Evolutionary conservation across 177 flowering plant species (phyloP), one percentile per base, ranked within the genome.

Genomic region (Vitis hybrid): DNA sequence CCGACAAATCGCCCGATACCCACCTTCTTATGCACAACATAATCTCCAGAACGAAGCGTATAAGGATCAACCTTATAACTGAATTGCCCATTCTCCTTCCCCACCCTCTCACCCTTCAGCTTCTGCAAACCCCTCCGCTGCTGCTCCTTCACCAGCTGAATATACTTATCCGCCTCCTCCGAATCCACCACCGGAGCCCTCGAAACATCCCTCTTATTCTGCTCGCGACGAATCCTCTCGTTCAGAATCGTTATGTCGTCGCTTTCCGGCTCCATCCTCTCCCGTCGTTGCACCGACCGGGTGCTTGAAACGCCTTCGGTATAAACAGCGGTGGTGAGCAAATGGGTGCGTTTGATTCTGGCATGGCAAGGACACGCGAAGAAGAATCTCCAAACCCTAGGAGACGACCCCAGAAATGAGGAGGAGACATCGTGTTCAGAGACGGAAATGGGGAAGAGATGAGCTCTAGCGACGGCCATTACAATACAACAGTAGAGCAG

Each of bases 21-120:
- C 14, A 95, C 98, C 72, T 90, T 95, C 84, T 89, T 91, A 57
- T 95, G 99, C 71, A 93, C 98, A 15, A 93, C 97, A 72, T 88
- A 91, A 71, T 95, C 99, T 2, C 99, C 99, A 1, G 86, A 56
- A 7, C 77, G 79, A 15, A 95, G 86, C 10, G 84, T 79, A 53
- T 90, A 90, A n/a, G 99, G 98, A 73, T 95, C 99, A 21, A 89
- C 98, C 71, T 86, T 91, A 65, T 92, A 91, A 66, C 80, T 80
- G 63, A 88, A 83, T 46, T 69, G 79, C 3, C 67, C 77, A 8
- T 71, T 74, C 9, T 35, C 83, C 11, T 60, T 67, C 0, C 21
- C 58, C 17, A 63, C 76, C 57, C 73, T 72, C 3, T 80, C 84
- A 1, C 94, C 91, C 59, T 86, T 91, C 69, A 94, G 77, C 79